Evolutionary conservation across 139 green algal species (phyloP), one percentile per base, ranked within the genome.

Genomic region (Trebouxia sp.): DNA sequence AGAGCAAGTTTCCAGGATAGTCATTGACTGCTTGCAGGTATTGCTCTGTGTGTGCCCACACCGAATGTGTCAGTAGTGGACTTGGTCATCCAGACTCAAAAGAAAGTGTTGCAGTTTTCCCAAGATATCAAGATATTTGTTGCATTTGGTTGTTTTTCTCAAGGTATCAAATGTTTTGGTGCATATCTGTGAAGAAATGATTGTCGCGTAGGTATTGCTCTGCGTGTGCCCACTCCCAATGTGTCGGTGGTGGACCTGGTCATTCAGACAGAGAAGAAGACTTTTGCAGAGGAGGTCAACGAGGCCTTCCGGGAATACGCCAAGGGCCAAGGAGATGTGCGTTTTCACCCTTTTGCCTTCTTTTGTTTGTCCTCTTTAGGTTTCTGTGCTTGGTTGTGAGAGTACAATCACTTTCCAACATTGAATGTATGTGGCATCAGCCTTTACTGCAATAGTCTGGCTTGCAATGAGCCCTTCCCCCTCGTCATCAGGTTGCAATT

Each of bases 51-150:
- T 65, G 97, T 99, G 86, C 97, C 97, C 83, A 99, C 95, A 80
- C 96, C 96, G 81, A 99, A 97, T 83, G 97, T 99, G 79, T 99
- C 96, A 2, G 91, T 98, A 28, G 95, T 99, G 17, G 97, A 99
- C 89, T 92, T 99, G 77, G 96, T 99, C 58, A 82, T 98, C 81
- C 96, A 99, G 92, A 88, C 92, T 26, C 95, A 98, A 90, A 99
- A 99, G 94, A 99, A 99, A 97, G 93, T n/a, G 94, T 98, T 39
- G 96, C 97, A 20, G 97, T n/a, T n/a, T n/a, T n/a, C n/a, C n/a
- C 41, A 38, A 79, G 48, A 8, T n/a, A 45, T 37, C 50, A 47
- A 28, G 9, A n/a, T 35, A 26, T 78, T 30, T 24, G 17, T 32
- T 22, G 3, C n/a, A 30, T 26, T 22, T 66, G 43, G n/a, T 74